phyloP scores from a whole-genome alignment of 345 rosid genomes.

The Syzygium oleosum region DNA sequence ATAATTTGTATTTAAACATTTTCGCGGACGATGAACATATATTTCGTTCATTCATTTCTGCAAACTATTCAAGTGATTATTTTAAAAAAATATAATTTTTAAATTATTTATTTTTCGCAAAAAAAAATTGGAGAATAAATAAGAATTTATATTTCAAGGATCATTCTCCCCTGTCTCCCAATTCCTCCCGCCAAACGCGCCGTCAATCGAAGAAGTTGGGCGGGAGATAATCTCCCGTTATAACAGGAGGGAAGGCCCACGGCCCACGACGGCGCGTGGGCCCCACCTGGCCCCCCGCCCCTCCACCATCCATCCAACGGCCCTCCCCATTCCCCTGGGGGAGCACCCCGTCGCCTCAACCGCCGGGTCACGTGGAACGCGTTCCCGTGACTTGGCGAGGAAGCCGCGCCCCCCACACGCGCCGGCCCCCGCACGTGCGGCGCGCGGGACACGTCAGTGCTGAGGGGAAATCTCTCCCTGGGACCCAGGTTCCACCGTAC shows the following conservation, averaged over 20 bases:
- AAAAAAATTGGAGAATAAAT: not conserved
- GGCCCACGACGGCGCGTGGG: not conserved
- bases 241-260: not conserved
- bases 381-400: not conserved
- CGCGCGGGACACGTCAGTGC: not conserved
- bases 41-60: not conserved
- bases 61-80: not conserved
- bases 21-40: not conserved
- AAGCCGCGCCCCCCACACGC: not conserved
- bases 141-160: not conserved
- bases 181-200: not conserved
- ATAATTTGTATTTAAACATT: not conserved
- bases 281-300: not conserved
- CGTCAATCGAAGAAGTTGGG: not conserved
- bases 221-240: not conserved
- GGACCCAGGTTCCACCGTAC: not conserved
- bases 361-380: not conserved
- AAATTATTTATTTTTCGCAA: not conserved
- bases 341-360: not conserved
- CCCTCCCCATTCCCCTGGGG: not conserved
- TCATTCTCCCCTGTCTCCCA: not conserved
- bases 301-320: not conserved
- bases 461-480: not conserved
- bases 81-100: not conserved
- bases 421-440: not conserved